Evolutionary conservation across 257 asterid species (phyloP), one percentile per base, ranked within the genome.

Genomic region (Rauvolfia tetraphylla): DNA sequence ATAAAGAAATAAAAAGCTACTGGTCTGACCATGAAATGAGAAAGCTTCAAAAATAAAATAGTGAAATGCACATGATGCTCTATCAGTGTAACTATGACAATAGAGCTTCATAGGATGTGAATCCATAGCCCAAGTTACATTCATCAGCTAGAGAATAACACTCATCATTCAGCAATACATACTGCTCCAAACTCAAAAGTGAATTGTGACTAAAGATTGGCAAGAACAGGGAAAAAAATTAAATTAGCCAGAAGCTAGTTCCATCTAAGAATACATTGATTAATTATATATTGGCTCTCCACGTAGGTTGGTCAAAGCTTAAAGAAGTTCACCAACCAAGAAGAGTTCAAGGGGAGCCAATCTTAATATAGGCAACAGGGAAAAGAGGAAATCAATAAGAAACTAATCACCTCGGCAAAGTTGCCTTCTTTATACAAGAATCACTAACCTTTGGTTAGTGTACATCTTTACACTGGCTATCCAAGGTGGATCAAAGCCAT

Each of bases 351-450:
- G 71, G 73, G 38, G 31, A 71, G 83, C 86, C 76, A 79, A 27
- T 48, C 5, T 4, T 48, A 79, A 25, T 86, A 34, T 89, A 49
- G 92, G 96, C 90, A 89, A 83, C 94, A 88, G 88, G 92, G 92
- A 91, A 88, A 91, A 80, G 90, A 86, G 97, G 97, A 49, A 85
- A 88, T 72, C 75, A 82, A 69, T 39, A 79, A 22, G 59, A 66
- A 76, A 71, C 63, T 67, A 72, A 86, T 85, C 74, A 75, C 89
- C 97, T 87, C 90, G 85, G 95, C 95, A 89, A 91, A 87, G 92
- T 82, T 86, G 91, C 93, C 89, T 42, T 42, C 29, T 57, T 44
- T 53, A 8, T 7, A 17, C 25, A 34, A 12, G 1, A n/a, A 15
- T 14, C 0, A 22, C 8, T 38, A 15, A 38, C 3, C 49, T 36